These are phyloP conservation scores for Lithospermum erythrorhizon DNA, from an alignment of 257 asterid genomes.

Conservation along the genomic window DNA sequence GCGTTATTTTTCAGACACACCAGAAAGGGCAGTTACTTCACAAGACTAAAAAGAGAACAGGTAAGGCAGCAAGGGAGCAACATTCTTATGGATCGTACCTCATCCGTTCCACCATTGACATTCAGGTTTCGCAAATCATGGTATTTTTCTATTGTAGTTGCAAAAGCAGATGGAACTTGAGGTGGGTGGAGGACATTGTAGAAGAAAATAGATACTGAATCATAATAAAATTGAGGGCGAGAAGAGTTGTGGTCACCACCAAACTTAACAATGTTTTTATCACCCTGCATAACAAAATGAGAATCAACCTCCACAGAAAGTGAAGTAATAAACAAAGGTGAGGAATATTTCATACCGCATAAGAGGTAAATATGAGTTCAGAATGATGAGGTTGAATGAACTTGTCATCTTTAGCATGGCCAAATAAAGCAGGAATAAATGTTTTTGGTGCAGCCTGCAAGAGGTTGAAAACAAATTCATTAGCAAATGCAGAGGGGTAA, in stretches of 20 bases:
- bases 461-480: conserved; percentile 10
- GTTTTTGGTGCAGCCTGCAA: conserved; percentile 82
- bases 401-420: conserved; percentile 90
- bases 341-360: conserved; percentile 41
- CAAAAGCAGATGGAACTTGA: conserved; percentile 37
- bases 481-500: conserved; percentile 1
- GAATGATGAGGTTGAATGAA: conserved; percentile 76
- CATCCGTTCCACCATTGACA: conserved; percentile 46
- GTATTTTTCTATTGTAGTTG: conserved; percentile 53
- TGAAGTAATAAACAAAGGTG: background rate
- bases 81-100: conserved; percentile 40
- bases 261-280: conserved; percentile 81
- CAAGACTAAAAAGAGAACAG: background rate
- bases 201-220: conserved; percentile 86
- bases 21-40: background rate
- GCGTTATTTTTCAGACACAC: background rate
- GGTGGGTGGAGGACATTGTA: conserved; percentile 88
- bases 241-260: conserved; percentile 98
- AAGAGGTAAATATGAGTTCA: conserved; percentile 65
- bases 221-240: conserved; percentile 86
- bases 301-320: conserved; percentile 8
- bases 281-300: conserved; percentile 59
- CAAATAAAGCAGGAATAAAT: conserved; percentile 86
- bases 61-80: background rate
- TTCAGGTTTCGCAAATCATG: conserved; percentile 64